These are phyloP conservation scores for Tritrichomonas musculus DNA, from an alignment of 208 protist genomes.

Conservation along the genomic window DNA sequence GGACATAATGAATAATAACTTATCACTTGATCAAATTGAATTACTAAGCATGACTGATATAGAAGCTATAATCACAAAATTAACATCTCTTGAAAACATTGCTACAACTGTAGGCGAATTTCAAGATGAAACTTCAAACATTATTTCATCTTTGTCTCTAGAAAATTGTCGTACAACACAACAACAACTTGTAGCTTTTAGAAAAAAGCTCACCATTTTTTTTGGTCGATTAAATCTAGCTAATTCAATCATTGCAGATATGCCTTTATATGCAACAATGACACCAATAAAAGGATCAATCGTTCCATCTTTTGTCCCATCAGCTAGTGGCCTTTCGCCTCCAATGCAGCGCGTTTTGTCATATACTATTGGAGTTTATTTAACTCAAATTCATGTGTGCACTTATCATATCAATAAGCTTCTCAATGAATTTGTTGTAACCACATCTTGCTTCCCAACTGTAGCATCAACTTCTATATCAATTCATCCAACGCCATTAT, in stretches of 20 bases:
- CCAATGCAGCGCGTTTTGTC: neutral
- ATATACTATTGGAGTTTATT: neutral
- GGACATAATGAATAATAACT: neutral
- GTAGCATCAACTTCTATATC: neutral
- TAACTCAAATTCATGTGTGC: constrained; percentile 4
- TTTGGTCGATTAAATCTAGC: neutral
- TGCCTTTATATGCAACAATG: neutral
- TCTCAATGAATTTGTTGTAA: neutral
- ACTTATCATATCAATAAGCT: neutral
- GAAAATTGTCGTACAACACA: no score
- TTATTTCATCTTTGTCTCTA: neutral
- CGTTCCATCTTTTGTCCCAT: neutral
- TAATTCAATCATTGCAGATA: constrained; percentile 1
- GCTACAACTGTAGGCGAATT: neutral
- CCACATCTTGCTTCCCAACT: neutral
- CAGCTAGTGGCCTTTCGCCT: neutral
- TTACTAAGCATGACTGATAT: neutral
- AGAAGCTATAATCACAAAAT: neutral
- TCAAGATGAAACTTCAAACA: neutral
- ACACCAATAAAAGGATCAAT: neutral
- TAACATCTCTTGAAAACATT: neutral
- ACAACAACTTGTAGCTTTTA: neutral
- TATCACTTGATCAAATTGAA: neutral
- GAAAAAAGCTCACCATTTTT: neutral
- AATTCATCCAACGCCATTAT: neutral